Base-by-base conservation (phyloP, 257 asterid genomes). In the Nicotiana obtusifolia region DNA sequence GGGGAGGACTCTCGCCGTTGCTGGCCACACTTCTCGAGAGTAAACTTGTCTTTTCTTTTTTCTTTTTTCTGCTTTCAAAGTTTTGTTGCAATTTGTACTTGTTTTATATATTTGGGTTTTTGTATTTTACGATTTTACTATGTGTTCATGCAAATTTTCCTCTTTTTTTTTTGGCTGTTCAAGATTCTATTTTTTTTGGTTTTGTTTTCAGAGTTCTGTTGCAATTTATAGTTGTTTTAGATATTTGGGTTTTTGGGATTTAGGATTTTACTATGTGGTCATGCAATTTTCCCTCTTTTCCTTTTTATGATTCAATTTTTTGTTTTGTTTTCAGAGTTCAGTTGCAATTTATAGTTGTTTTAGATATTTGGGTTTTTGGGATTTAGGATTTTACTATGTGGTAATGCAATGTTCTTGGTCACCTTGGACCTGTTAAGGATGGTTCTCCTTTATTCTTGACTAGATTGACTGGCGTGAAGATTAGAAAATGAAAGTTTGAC, bases 1-100 rank as follows among this genome's bases (percentile, higher is more conserved):
- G 17, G 92, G 94, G 61, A 90, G 79, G 54, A 84, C 83, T 65
- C 93, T 94, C 37, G 92, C 90, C 4, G 90, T 94, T 84, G 90
- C 91, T 0, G 97, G 98, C 28, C 81, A 80, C 71, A 85, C 89
- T 68, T 77, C 80, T 71, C 61, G 90, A 66, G 89, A 84, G 97
- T 93, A 87, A 83, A 22, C 56, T 44, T 67, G 24, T 22, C 28
- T 0, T 52, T 8, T 24, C n/a, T n/a, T 19, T 37, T 49, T 57
- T 11, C 5, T 14, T 56, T 15, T 53, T 41, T 41, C 10, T 9
- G 57, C 19, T 14, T 52, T 11, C 19, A 52, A 52, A 13, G 5
- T 13, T 52, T 52, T 52, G 49, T 41, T 41, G 49, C 49, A 41
- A 41, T 41, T 41, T 41, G 8, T 41, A 41, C 11, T 7, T 41